phyloP scores from a whole-genome alignment of 257 asterid species.

The Lycium barbarum region DNA sequence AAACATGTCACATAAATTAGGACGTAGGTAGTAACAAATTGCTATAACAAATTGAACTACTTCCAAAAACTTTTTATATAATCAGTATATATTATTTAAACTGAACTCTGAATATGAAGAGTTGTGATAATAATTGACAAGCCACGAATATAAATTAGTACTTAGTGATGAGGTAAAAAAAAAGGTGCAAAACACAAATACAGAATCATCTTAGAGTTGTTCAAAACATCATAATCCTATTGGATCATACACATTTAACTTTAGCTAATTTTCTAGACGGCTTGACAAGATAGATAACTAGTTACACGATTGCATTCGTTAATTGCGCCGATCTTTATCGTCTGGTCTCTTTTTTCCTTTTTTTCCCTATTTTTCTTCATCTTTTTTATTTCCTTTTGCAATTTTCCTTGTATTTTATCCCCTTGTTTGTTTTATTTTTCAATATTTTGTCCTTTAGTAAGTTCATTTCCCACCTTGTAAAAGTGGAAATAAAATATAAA shows the following conservation, averaged over 20 bases:
- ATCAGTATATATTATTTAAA: no score
- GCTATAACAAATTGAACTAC: no score
- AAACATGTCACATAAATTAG: no score
- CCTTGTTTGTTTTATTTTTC: background rate
- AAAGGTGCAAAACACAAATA: background rate
- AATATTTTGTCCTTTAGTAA: background rate
- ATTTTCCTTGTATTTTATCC: background rate
- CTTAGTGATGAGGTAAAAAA: background rate
- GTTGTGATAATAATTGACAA: no score
- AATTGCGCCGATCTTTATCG: background rate
- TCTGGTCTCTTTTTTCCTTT: background rate
- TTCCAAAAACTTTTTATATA: no score
- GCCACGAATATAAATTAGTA: background rate
- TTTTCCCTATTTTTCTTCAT: background rate
- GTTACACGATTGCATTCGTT: background rate
- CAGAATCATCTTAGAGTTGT: background rate
- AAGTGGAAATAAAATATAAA: background rate
- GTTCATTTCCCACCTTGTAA: conserved; percentile 6
- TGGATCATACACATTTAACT: background rate
- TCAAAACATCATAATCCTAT: background rate
- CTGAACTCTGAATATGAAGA: no score
- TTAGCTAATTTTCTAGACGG: background rate
- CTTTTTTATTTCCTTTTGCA: background rate
- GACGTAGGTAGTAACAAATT: no score
- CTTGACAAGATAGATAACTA: background rate